Base-by-base conservation (phyloP, 2,329 filamentous ascomycete genomes). In the Aspergillus aculeatinus region DNA sequence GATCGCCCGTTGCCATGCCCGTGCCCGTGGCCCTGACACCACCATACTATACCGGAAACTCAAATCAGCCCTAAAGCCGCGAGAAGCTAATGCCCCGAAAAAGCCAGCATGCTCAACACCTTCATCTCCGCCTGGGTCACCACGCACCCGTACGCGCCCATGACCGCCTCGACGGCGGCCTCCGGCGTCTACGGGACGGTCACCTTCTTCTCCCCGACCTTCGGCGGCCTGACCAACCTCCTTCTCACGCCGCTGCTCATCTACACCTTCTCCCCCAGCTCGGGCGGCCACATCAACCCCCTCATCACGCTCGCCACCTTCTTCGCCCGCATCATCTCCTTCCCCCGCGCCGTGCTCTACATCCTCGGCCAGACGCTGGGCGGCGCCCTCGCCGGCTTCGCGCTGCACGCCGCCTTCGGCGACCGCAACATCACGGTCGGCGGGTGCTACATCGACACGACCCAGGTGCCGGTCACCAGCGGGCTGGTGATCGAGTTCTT, bases 281-380 rank as follows among this genome's bases (percentile, higher is more conserved):
- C 79, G 3, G 82, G 83, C 44, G 82, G 79, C 1, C 83, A 85
- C 65, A 69, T 85, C 58, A 85, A 83, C 63, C 82, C 82, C 1
- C 71, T 80, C 33, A 83, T 85, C 60, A 84, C 82, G 0, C 77
- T 85, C 51, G 76, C 80, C 2, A 83, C 82, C 2, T 80, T 85
- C 60, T 79, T 82, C 25, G 77, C 80, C 1, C 78, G 81, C 0
- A 71, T 84, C 12, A 80, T 79, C 21, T 80, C 80, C 1, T 72
- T 84, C 12, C 77, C 82, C 0, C 76, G 82, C 57, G 76, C 77
- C 16, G 67, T 83, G 0, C 59, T 84, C 10, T 84, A 84, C 58
- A 61, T 84, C 3, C 57, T 69, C 4, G 78, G 76, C 14, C 83
- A 85, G 67, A 77, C 74, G 1, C 48, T 76, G 1, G 82, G 82